A percentile compares a stretch with the other conserved stretches of the same genome.
Evolutionary conservation across 108 stramenopile species (phyloP).

Genomic region (Cyclotella choctawhatcheeana): DNA sequence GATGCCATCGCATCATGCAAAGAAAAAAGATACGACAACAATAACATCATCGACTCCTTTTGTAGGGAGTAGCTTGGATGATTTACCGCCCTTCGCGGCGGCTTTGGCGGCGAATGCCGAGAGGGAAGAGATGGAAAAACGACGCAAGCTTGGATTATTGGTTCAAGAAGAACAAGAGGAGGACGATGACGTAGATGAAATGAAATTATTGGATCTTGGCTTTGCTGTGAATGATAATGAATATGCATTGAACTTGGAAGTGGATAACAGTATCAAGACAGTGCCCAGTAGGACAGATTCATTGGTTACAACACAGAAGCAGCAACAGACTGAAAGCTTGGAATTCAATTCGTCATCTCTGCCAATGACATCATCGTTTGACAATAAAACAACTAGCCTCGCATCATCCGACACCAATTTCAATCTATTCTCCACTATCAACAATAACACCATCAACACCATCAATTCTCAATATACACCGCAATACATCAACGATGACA

Average conservation of each 20-base stretch:
- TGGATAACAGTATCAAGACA: slow-evolving; percentile 1
- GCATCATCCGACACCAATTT: background rate
- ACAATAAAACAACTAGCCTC: background rate
- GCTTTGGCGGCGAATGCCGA: slow-evolving; percentile 40
- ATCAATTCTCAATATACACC: background rate
- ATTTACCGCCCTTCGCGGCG: slow-evolving; percentile 39
- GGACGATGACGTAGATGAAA: background rate
- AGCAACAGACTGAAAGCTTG: too few relatives aligned
- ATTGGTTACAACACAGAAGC: too few relatives aligned
- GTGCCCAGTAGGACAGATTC: too few relatives aligned
- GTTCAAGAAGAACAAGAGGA: background rate
- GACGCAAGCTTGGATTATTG: slow-evolving; percentile 7
- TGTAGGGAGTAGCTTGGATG: slow-evolving; percentile 28
- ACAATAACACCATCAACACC: background rate
- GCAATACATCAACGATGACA: slow-evolving; percentile 14
- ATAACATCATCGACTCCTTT: background rate
- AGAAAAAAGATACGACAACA: background rate
- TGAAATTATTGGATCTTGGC: too few relatives aligned
- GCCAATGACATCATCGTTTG: background rate
- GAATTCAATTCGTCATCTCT: too few relatives aligned
- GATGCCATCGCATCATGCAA: background rate
- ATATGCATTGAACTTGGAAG: background rate
- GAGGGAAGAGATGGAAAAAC: slow-evolving; percentile 28
- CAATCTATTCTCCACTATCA: background rate
- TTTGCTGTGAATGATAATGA: background rate